These are phyloP conservation scores for Astrothelium macrocarpum DNA, from an alignment of 495 filamentous ascomycete species.

Conservation along the genomic window DNA sequence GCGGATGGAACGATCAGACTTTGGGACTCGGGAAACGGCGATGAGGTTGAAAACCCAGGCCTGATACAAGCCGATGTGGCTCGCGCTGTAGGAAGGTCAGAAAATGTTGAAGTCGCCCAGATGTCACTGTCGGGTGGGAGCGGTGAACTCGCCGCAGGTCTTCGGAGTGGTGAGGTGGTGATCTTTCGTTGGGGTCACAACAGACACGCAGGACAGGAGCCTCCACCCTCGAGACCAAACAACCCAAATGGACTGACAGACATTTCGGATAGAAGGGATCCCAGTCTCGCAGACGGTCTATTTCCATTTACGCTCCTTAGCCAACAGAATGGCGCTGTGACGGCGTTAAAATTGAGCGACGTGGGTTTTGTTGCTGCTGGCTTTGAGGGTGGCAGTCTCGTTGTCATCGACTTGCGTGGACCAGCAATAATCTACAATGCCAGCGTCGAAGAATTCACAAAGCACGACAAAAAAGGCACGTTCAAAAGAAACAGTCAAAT, in stretches of 20 bases:
- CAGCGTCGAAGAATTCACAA: constrained; percentile 55
- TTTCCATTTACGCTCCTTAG: constrained; percentile 72
- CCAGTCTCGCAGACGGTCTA: constrained; percentile 68
- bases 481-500: constrained; percentile 47
- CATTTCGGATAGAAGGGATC: constrained; percentile 66
- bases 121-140: constrained; percentile 67
- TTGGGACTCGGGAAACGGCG: constrained; percentile 83
- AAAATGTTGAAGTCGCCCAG: constrained; percentile 64
- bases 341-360: constrained; percentile 70
- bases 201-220: constrained; percentile 45
- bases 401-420: constrained; percentile 77
- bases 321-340: constrained; percentile 69
- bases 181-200: constrained; percentile 84
- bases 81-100: constrained; percentile 68
- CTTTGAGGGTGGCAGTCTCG: constrained; percentile 67
- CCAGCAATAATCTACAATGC: constrained; percentile 76
- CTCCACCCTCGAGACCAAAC: constrained; percentile 41
- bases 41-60: constrained; percentile 81
- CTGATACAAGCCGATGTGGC: constrained; percentile 78
- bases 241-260: constrained; percentile 54
- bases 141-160: constrained; percentile 76
- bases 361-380: constrained; percentile 86
- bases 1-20: constrained; percentile 77
- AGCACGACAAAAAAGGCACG: constrained; percentile 59
- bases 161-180: constrained; percentile 69